Evolutionary conservation across 2,329 filamentous ascomycete genomes (phyloP), one percentile per base, ranked within the genome.

Genomic region (Neurospora crassa): DNA sequence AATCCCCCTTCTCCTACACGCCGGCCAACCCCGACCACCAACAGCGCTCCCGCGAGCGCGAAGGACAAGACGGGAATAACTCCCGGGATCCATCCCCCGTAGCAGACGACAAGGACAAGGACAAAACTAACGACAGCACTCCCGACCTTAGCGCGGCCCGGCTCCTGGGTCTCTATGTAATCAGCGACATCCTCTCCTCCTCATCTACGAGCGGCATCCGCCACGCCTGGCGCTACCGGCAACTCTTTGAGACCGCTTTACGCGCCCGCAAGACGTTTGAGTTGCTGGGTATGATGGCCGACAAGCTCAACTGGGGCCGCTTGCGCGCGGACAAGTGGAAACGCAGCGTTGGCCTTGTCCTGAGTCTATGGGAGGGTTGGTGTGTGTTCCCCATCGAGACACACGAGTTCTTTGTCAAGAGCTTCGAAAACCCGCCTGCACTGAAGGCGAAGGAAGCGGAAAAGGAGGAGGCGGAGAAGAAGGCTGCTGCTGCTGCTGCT

Each of bases 291-390:
- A 83, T 87, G 70, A 86, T 96, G 72, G 89, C 93, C 8, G 90
- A 91, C 76, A 89, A 88, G 70, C 82, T 92, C 29, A 85, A 86
- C 67, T 97, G 94, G 93, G 94, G 94, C 11, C 88, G 92, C 1
- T 82, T 97, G 73, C 90, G 92, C 24, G 90, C 90, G 3, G 92
- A 96, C 73, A 94, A 95, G 80, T 96, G 92, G 91, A 92, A 92
- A 79, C 87, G 92, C 68, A 93, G 91, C 76, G 85, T 96, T 47
- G 86, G 86, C 2, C 84, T 89, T 6, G 84, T 96, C 1, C 82
- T 96, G 10, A 85, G 87, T 67, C 82, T 93, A 43, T 96, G 92
- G 89, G 89, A 90, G 74, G 86, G 88, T 7, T 90, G 88, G 89
- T 90, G 87, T 74, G 88, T 89, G 1, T 97, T 97, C 75, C 90